Percentiles rank a stretch among this genome's conserved stretches.
phyloP scores from a whole-genome alignment of 2,329 filamentous ascomycete genomes.

The Neobulgaria alba region DNA sequence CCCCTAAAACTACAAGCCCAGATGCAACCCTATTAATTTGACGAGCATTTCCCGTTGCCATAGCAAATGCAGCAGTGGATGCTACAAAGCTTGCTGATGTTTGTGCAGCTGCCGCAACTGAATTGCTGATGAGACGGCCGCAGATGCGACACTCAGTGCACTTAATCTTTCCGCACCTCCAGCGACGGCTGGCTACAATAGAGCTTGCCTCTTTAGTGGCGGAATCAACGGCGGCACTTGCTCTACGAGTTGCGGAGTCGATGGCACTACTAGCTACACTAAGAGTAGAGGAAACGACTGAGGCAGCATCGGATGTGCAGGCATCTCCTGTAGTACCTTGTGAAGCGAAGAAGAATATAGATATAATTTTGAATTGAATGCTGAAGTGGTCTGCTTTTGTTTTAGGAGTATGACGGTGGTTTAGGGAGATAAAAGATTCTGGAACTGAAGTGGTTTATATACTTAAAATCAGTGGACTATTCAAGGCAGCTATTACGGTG shows the following conservation, averaged over 20 bases:
- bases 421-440: too few species aligned
- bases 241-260: slow-evolving; percentile 3
- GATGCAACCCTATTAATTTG: neutral
- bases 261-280: slow-evolving; percentile 1
- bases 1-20: slow-evolving; percentile 3
- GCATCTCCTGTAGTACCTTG: too few species aligned
- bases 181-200: neutral
- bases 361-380: too few species aligned
- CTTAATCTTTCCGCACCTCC: too few species aligned
- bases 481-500: too few species aligned
- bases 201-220: slow-evolving; percentile 1
- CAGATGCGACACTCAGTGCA: slow-evolving; percentile 3
- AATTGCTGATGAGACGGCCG: neutral
- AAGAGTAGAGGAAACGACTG: neutral
- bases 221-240: slow-evolving; percentile 1
- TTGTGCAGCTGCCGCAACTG: neutral
- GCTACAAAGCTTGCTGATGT: neutral
- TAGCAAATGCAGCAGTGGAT: neutral
- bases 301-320: too few species aligned
- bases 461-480: too few species aligned
- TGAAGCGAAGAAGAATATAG: too few species aligned
- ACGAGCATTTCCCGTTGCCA: neutral
- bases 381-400: too few species aligned
- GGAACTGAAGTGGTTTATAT: too few species aligned
- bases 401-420: too few species aligned